Evolutionary conservation across 768 basidiomycete genomes (phyloP).

Genomic region (Leccinellum luteum): DNA sequence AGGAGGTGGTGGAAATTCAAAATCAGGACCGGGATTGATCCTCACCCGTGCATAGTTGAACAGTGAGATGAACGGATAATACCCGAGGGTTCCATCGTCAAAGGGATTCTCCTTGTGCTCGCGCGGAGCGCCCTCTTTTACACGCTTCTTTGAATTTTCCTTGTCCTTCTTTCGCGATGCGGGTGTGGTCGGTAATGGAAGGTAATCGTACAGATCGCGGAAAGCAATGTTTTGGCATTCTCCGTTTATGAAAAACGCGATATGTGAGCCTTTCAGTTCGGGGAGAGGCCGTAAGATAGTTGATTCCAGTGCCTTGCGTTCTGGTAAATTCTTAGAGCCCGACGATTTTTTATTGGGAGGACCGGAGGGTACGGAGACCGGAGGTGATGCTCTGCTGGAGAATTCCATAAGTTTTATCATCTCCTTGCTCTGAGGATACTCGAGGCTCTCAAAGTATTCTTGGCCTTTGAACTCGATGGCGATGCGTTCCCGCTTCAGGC

Average conservation of each 20-base stretch:
- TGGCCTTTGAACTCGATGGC: constrained; percentile 96
- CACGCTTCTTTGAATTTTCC: constrained; percentile 51
- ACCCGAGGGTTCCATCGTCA: constrained; percentile 93
- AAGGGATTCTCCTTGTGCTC: constrained; percentile 81
- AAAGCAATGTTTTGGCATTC: constrained; percentile 81
- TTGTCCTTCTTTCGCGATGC: constrained; percentile 59
- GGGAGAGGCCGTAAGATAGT: constrained; percentile 63
- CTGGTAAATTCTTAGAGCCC: constrained; percentile 66
- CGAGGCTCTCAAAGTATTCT: constrained; percentile 91
- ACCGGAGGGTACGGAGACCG: constrained; percentile 54
- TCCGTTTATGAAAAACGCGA: constrained; percentile 94
- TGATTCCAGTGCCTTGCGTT: constrained; percentile 41
- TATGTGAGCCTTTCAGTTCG: constrained; percentile 62
- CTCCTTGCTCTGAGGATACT: constrained; percentile 87
- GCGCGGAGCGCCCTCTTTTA: constrained; percentile 61
- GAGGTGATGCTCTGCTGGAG: constrained; percentile 54
- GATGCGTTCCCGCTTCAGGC: constrained; percentile 84
- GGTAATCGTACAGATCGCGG: constrained; percentile 84
- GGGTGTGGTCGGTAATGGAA: constrained; percentile 69
- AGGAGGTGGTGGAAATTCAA: constrained; percentile 73
- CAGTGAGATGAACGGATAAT: constrained; percentile 92
- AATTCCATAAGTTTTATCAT: constrained; percentile 88
- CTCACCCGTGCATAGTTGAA: constrained; percentile 86
- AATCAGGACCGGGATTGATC: constrained; percentile 88
- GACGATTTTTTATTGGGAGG: constrained; percentile 60